phyloP scores from a whole-genome alignment of 179 eudicot species.

The Pouteria campechiana region DNA sequence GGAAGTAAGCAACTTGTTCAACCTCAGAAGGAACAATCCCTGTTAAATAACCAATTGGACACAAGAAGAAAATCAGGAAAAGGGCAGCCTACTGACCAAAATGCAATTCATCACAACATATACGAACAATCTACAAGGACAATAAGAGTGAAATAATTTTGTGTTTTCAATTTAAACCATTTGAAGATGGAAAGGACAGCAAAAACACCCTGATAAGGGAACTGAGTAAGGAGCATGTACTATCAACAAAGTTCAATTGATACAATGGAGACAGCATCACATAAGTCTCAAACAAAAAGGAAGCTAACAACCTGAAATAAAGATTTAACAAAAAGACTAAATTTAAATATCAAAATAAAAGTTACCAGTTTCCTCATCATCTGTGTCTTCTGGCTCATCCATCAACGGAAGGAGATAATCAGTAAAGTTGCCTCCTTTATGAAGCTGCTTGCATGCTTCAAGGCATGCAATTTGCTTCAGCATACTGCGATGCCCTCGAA shows the following conservation, averaged over 20 bases:
- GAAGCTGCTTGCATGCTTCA: constrained; percentile 84
- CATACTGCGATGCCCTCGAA: constrained; percentile 32
- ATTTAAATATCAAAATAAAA: neutral
- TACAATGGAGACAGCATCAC: no score
- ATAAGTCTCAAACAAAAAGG: neutral
- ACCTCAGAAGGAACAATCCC: constrained; percentile 32
- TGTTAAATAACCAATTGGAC: constrained; percentile 12
- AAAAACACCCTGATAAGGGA: no score
- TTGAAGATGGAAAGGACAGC: no score
- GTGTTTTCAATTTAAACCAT: no score
- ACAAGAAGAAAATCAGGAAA: neutral
- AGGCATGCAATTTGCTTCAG: constrained; percentile 76
- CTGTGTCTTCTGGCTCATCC: constrained; percentile 51
- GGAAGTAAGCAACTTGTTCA: constrained; percentile 35
- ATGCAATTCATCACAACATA: no score
- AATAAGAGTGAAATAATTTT: no score
- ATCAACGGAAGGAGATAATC: constrained; percentile 82
- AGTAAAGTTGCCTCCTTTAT: constrained; percentile 64
- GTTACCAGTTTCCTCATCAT: constrained; percentile 44
- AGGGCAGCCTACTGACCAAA: no score
- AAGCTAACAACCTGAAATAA: neutral
- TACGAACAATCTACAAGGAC: no score
- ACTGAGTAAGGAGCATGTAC: no score
- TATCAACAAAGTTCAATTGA: no score
- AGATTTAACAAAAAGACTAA: neutral